A percentile compares a stretch with the other conserved stretches of the same genome.
These are phyloP conservation scores for Fraxinus nigra DNA, from an alignment of 305 asterid species.

Conservation along the genomic window DNA sequence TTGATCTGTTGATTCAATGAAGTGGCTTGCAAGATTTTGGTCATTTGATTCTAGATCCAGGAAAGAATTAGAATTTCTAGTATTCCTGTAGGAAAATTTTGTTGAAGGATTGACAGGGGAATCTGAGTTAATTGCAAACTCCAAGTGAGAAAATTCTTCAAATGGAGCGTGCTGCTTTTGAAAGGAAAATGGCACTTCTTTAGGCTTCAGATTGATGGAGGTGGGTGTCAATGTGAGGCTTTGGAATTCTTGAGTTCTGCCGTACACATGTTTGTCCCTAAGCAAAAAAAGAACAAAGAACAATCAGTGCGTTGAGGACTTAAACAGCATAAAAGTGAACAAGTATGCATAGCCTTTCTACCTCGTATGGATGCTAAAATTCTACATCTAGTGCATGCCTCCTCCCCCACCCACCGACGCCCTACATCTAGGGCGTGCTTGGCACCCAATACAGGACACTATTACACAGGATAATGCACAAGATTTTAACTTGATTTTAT, in stretches of 20 bases:
- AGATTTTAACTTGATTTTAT: background rate
- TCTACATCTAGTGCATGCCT: background rate
- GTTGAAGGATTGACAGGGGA: slow-evolving; percentile 63
- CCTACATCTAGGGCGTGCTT: background rate
- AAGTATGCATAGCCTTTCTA: background rate
- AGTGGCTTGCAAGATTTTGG: slow-evolving; percentile 49
- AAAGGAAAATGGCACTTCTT: slow-evolving; percentile 36
- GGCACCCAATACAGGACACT: background rate
- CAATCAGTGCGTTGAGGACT: background rate
- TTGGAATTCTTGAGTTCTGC: slow-evolving; percentile 43
- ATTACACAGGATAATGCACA: background rate
- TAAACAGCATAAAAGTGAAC: background rate
- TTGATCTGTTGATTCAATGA: slow-evolving; percentile 60
- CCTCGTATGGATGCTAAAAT: background rate
- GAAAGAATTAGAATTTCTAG: slow-evolving; percentile 40
- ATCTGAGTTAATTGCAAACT: slow-evolving; percentile 60
- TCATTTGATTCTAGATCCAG: slow-evolving; percentile 35
- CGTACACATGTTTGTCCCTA: background rate
- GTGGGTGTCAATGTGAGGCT: slow-evolving; percentile 41
- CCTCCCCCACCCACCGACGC: too few species aligned
- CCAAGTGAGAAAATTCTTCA: slow-evolving; percentile 38
- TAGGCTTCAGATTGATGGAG: slow-evolving; percentile 32
- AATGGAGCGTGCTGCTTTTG: slow-evolving; percentile 49
- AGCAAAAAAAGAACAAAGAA: background rate
- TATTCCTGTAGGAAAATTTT: slow-evolving; percentile 44